Evolutionary conservation across 768 basidiomycete species (phyloP), one percentile per base, ranked within the genome.

Genomic region (Tricholomella constricta): DNA sequence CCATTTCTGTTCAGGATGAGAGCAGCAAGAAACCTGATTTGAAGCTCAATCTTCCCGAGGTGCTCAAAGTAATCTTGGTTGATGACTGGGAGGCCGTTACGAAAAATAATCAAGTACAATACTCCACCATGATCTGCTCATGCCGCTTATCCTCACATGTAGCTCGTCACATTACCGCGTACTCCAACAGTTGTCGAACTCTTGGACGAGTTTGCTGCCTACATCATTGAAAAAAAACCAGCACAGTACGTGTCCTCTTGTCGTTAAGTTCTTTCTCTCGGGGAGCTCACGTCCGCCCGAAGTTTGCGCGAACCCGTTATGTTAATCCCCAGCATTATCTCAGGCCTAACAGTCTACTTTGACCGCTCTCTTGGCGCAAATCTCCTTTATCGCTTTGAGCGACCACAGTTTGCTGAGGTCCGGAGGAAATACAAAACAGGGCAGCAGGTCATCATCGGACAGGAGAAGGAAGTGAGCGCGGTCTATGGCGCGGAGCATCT

Each of bases 31-130:
- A 89, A 59, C 88, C 91, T 1, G 95, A 98, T 63, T 86, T 98
- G 79, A 93, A 91, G 72, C 77, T 99, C 45, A 82, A 77, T 53
- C 86, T 97, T 4, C 97, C 96, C 0, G 97, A 98, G 62, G 69
- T 81, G n/a, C 78, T 98, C 56, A 98, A 97, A 68, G 80, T 85
- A 26, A 78, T 89, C 42, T 78, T 99, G 32, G 94, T 98, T 2
- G 94, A 98, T 64, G 97, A 98, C 61, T 99, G 97, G 97, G 96
- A 98, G 70, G 84, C 87, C 4, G 86, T 98, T 34, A 98, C 97
- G 48, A 98, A 97, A 75, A 91, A 94, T 66, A 85, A 86, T 60
- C 90, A 94, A 82, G 96, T 89, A 53, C 71, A 62, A 47, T 20
- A 20, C 29, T 22, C 47, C 31, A 5, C 23, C 26, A 41, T 17